Percentiles rank a stretch among this genome's conserved stretches.
These are phyloP conservation scores for Neurospora sp. DNA, from an alignment of 495 filamentous ascomycete species.

Conservation along the genomic window DNA sequence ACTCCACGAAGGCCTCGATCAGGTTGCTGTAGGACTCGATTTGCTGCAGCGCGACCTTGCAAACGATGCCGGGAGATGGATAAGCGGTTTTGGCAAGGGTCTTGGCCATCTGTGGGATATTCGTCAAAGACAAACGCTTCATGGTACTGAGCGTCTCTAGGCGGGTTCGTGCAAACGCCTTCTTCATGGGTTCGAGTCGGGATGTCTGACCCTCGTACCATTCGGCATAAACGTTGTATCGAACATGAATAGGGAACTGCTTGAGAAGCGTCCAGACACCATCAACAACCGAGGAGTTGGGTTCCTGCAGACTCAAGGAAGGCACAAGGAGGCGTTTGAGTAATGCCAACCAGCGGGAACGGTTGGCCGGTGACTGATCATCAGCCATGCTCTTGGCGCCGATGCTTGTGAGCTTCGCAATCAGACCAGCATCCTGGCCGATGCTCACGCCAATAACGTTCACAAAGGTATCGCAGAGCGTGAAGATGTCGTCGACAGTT, in stretches of 20 bases:
- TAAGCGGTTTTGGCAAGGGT: conserved; percentile 79
- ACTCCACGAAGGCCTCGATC: conserved; percentile 86
- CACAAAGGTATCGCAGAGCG: conserved; percentile 73
- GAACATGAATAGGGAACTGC: conserved; percentile 59
- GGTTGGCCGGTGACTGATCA: conserved; percentile 60
- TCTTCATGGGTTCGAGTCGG: conserved; percentile 64
- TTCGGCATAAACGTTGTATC: conserved; percentile 87
- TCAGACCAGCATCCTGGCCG: conserved; percentile 67
- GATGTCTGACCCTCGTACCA: conserved; percentile 76
- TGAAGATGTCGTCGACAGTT: conserved; percentile 79
- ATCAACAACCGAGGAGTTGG: conserved; percentile 73
- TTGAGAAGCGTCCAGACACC: conserved; percentile 77
- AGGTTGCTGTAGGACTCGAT: conserved; percentile 89
- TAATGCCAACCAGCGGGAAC: conserved; percentile 65
- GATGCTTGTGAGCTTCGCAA: conserved; percentile 72
- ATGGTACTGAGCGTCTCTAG: conserved; percentile 71
- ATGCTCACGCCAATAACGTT: conserved; percentile 80
- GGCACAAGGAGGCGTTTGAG: conserved; percentile 77
- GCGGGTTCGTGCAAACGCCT: conserved; percentile 64
- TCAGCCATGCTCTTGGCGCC: conserved; percentile 61
- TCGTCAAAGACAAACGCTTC: conserved; percentile 77
- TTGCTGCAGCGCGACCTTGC: conserved; percentile 73
- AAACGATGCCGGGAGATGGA: conserved; percentile 82
- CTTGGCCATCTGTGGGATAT: conserved; percentile 74
- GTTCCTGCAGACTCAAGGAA: conserved; percentile 68